Percentiles rank a stretch among this genome's conserved stretches.
These are phyloP conservation scores for Microbotryum lychnidis-dioicae DNA, from an alignment of 1,284 basidiomycete species.

Conservation along the genomic window DNA sequence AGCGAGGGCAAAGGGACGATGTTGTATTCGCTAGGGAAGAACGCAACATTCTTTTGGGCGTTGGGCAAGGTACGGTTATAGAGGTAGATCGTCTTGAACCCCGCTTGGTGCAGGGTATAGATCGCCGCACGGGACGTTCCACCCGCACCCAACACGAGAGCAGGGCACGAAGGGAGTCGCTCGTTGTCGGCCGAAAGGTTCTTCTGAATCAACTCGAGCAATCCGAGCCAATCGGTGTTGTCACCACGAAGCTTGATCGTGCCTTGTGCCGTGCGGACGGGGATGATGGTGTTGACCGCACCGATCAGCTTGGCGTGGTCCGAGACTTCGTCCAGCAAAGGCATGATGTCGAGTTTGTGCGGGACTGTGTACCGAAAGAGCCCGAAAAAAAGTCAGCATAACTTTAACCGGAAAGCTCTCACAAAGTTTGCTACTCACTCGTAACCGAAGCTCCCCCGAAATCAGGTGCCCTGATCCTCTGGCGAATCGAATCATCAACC, in stretches of 20 bases:
- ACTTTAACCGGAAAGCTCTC: too few species aligned
- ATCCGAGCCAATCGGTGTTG: slow-evolving; percentile 90
- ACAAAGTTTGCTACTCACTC: slow-evolving; percentile 1
- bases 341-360: slow-evolving; percentile 78
- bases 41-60: slow-evolving; percentile 57
- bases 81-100: slow-evolving; percentile 63
- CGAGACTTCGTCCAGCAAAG: slow-evolving; percentile 65
- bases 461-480: slow-evolving; percentile 55
- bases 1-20: slow-evolving; percentile 57
- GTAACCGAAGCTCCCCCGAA: slow-evolving; percentile 97
- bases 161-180: slow-evolving; percentile 41
- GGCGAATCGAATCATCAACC: slow-evolving; percentile 59
- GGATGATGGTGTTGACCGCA: slow-evolving; percentile 85
- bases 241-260: slow-evolving; percentile 62
- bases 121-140: slow-evolving; percentile 87
- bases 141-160: slow-evolving; percentile 81
- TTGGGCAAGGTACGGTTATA: slow-evolving; percentile 72
- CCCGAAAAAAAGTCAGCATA: background rate
- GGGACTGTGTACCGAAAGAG: slow-evolving; percentile 51
- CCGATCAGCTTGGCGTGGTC: slow-evolving; percentile 73
- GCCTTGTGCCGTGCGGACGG: slow-evolving; percentile 45
- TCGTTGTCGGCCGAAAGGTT: slow-evolving; percentile 38
- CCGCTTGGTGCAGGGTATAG: slow-evolving; percentile 68
- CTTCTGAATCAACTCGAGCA: slow-evolving; percentile 50
- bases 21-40: slow-evolving; percentile 56